These are phyloP conservation scores for Ambrosia artemisiifolia DNA, from an alignment of 129 eudicot genomes.

Conservation along the genomic window DNA sequence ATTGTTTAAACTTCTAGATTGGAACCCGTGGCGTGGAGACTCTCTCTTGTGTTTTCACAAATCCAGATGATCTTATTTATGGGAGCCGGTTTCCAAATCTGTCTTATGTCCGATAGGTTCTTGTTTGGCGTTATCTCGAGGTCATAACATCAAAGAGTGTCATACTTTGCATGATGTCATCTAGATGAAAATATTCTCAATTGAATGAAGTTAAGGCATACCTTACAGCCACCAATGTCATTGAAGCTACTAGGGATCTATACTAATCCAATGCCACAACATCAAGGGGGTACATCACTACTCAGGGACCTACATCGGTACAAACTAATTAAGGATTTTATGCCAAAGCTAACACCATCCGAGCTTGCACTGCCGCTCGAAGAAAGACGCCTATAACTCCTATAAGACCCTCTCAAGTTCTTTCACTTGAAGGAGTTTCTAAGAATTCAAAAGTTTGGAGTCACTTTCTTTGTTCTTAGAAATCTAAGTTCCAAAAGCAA, in stretches of 20 bases:
- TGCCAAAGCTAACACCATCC: neutral
- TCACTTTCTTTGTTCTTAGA: neutral
- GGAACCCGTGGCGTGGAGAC: too few relatives aligned
- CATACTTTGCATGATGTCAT: neutral
- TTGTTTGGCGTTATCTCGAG: too few relatives aligned
- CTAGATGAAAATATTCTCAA: neutral
- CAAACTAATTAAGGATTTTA: neutral
- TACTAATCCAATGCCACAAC: constrained; percentile 11
- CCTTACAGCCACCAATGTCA: neutral
- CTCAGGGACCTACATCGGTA: neutral
- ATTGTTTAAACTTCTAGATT: too few relatives aligned
- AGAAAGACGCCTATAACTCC: neutral
- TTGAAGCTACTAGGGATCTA: neutral
- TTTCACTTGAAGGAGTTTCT: neutral
- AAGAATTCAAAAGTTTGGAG: neutral
- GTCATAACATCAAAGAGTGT: neutral
- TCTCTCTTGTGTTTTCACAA: too few relatives aligned
- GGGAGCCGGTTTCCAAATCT: too few relatives aligned
- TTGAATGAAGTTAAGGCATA: neutral
- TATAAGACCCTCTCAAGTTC: neutral
- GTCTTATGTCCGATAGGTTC: too few relatives aligned
- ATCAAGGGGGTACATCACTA: neutral
- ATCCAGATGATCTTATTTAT: too few relatives aligned
- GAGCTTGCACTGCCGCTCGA: neutral
- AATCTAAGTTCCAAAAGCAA: too few relatives aligned